Conservation (phyloP, 441 rosid genomes). For the Pelargonium cotyledonis region DNA sequence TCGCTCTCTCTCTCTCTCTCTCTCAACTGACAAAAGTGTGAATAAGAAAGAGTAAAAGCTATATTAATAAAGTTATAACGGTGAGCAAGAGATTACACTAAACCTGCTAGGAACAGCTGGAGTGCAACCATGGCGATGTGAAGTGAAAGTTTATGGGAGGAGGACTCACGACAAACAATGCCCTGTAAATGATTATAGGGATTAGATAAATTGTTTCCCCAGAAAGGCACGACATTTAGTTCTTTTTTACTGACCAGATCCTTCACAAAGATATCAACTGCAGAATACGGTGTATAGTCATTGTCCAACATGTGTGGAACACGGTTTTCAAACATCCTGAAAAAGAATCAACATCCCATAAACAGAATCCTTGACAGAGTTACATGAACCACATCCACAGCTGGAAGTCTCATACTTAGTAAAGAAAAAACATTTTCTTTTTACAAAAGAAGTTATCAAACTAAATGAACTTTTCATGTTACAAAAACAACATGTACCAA, state of each 20-base stretch:
- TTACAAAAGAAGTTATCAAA: no score
- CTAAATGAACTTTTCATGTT: no score
- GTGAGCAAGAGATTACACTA: slow-evolving; percentile 11
- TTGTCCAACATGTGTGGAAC: slow-evolving; percentile 96
- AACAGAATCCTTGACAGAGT: no score
- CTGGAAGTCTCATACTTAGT: no score
- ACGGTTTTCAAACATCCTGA: slow-evolving; percentile 98
- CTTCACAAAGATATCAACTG: slow-evolving; percentile 95
- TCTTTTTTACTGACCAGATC: slow-evolving; percentile 64
- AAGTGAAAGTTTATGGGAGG: slow-evolving; percentile 72
- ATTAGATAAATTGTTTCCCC: background rate
- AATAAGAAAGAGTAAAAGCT: background rate
- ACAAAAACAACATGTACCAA: slow-evolving; percentile 46
- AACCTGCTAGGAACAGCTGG: slow-evolving; percentile 86
- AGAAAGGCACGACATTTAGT: slow-evolving; percentile 7
- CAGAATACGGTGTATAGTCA: slow-evolving; percentile 91
- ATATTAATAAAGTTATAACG: background rate
- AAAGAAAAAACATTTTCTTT: no score
- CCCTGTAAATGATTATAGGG: slow-evolving; percentile 44
- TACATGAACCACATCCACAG: no score
- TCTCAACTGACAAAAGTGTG: background rate
- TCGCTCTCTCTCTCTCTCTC: no score
- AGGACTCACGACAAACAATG: slow-evolving; percentile 75
- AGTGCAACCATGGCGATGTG: slow-evolving; percentile 71
- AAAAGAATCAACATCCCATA: slow-evolving; percentile 11